A percentile compares a stretch with the other conserved stretches of the same genome.
These are phyloP conservation scores for Sporothrix brunneoviolacea DNA, from an alignment of 2,329 filamentous ascomycete species.

Conservation along the genomic window DNA sequence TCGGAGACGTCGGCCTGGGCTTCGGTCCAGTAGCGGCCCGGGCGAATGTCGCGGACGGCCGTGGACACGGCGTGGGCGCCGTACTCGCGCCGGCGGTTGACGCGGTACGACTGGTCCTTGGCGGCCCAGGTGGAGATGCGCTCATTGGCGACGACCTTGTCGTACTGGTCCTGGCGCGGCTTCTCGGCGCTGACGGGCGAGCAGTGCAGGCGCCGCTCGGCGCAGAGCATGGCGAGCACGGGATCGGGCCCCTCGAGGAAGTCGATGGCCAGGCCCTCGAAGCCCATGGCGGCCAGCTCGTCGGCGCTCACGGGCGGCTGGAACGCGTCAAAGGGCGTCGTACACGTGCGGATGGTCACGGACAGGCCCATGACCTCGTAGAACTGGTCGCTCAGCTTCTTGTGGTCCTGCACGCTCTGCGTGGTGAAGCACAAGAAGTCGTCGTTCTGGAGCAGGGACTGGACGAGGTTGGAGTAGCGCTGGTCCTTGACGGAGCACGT, in stretches of 20 bases:
- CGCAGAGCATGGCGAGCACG: conserved; percentile 83
- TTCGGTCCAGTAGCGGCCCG: conserved; percentile 67
- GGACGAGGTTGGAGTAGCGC: conserved; percentile 52
- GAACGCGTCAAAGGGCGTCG: conserved; percentile 48
- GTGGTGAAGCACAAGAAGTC: conserved; percentile 66
- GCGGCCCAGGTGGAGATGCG: conserved; percentile 65
- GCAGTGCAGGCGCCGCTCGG: conserved; percentile 60
- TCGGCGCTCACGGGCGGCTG: conserved; percentile 46
- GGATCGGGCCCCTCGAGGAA: conserved; percentile 72
- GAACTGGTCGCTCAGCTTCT: conserved; percentile 60
- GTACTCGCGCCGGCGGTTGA: conserved; percentile 72
- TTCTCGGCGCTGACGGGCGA: conserved; percentile 59
- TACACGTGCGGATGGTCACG: conserved; percentile 63
- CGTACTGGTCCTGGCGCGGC: conserved; percentile 60
- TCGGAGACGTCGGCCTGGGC: conserved; percentile 64
- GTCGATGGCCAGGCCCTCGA: conserved; percentile 77
- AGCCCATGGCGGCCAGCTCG: conserved; percentile 52
- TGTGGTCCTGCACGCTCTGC: conserved; percentile 69
- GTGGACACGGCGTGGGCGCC: conserved; percentile 67
- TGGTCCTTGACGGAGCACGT: conserved; percentile 73
- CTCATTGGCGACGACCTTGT: conserved; percentile 51
- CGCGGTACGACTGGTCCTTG: conserved; percentile 54
- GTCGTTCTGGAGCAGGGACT: conserved; percentile 42
- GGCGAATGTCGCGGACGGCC: conserved; percentile 51
- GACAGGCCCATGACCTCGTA: conserved; percentile 58